phyloP scores from a whole-genome alignment of 768 basidiomycete species.

The Trametes elegans region DNA sequence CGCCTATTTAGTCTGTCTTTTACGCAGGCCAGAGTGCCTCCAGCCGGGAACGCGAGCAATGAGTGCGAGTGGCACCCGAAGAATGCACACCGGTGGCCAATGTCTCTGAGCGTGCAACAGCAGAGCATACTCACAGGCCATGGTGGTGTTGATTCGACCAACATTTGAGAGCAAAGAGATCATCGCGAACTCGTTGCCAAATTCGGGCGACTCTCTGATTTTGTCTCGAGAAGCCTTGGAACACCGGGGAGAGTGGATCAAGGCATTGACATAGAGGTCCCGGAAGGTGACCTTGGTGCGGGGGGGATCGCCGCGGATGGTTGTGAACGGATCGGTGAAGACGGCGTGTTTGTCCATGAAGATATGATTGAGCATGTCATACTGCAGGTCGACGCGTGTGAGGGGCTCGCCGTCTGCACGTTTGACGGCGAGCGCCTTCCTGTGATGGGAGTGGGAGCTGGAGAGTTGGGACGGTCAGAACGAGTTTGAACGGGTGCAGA shows the following conservation, averaged over 20 bases:
- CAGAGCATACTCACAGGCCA: constrained; percentile 78
- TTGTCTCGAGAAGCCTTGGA: constrained; percentile 73
- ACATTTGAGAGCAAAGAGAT: constrained; percentile 72
- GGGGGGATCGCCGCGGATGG: constrained; percentile 35
- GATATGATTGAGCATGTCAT: constrained; percentile 42
- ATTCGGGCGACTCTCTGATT: constrained; percentile 55
- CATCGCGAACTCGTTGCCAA: constrained; percentile 72
- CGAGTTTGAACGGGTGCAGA: not conserved
- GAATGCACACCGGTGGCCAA: not conserved
- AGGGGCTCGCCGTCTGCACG: constrained; percentile 65
- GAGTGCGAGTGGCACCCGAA: too few species aligned
- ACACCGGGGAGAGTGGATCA: constrained; percentile 58
- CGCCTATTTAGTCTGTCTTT: too few species aligned
- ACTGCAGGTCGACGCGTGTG: constrained; percentile 67
- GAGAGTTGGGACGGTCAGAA: constrained; percentile 27
- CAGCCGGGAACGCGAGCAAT: too few species aligned
- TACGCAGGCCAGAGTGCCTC: too few species aligned
- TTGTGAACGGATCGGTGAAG: constrained; percentile 63
- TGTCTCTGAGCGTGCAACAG: too few species aligned
- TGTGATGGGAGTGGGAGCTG: constrained; percentile 43
- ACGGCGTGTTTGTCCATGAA: constrained; percentile 45
- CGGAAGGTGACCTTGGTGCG: constrained; percentile 41
- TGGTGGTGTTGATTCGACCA: constrained; percentile 78
- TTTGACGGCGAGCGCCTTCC: constrained; percentile 44
- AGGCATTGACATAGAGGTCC: constrained; percentile 46